Evolutionary conservation across 2,329 filamentous ascomycete genomes (phyloP), one percentile per base, ranked within the genome.

Genomic region (Fusarium compactum): DNA sequence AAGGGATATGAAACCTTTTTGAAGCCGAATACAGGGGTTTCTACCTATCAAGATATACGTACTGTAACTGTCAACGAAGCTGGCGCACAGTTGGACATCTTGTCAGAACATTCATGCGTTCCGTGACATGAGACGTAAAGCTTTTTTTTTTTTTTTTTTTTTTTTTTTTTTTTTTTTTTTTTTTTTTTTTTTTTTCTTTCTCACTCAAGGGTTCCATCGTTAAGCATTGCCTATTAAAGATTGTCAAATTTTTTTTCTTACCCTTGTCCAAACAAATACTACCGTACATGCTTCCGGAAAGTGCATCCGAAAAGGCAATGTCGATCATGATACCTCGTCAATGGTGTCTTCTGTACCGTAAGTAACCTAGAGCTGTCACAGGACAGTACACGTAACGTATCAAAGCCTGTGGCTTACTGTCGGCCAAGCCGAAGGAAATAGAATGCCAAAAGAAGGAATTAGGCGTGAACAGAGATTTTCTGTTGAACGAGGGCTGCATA

Each of bases 381-480:
- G 20, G 25, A 41, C 45, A 62, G 55, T 22, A 40, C 12, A 41
- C 22, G 45, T 43, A 58, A 46, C 52, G 34, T 34, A 25, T 48
- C 18, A 18, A 10, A 60, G 27, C 14, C 8, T n/a, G 53, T 25
- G 34, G 41, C 55, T 47, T 57, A 18, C 43, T 30, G 47, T 53
- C 68, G 68, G 67, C 53, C 29, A 30, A 16, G 51, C 67, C 67
- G 58, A 65, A 34, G 46, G 41, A 48, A 30, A 45, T 48, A 29
- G 55, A 64, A 56, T 55, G 46, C 43, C 27, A 47, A 58, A 56
- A 64, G 54, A 68, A 54, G 52, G 25, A 70, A 56, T 44, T 43
- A 32, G 41, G 41, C 14, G 66, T 47, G 51, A 67, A 18, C 48
- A 54, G 53, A 59, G 29, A 53, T 30, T 59, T 66, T 53, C 57